Evolutionary conservation across 2,329 filamentous ascomycete genomes (phyloP), one percentile per base, ranked within the genome.

Genomic region (Paecilomyces variotii): DNA sequence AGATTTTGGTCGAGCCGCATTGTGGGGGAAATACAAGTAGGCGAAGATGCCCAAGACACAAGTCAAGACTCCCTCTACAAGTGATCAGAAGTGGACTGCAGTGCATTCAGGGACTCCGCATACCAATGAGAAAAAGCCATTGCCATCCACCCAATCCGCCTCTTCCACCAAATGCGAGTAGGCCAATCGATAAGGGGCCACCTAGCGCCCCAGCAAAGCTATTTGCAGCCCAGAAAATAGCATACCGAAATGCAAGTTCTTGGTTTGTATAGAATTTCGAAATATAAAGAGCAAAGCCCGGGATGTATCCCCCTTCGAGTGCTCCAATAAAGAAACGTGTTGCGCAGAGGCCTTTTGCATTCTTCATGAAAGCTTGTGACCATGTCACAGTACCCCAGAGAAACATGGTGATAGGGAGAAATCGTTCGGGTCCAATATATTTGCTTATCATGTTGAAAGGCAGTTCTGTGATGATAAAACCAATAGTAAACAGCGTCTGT

Each of bases 241-340:
- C 30, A 10, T 32, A 32, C 7, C 30, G 30, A 32, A 32, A 32
- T 32, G 30, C 62, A 19, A 70, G 62, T 34, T 69, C 66, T 27
- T 63, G 58, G 45, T 65, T 64, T 9, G 61, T 70, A 59, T 69
- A 70, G 55, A 62, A 68, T 4, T 63, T 62, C 2, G 65, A 64
- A 27, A 69, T 64, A 49, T 67, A 69, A 4, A 69, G 57, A 9
- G 56, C 61, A 30, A 69, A 70, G 53, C 70, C 77, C 67, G 78
- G 78, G 26, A 81, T 80, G 57, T 80, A 80, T 1, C 78, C 78
- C 19, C 78, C 79, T 72, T 80, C 78, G 6, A 78, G 62, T 2
- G 79, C 69, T 1, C 78, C 79, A 1, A 81, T 64, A 0, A 80
- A 63, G 3, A 32, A 32, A 32, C 30, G 30, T 32, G 30, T 32